Base-by-base conservation (phyloP, 2,329 filamentous ascomycete species). In the Diaporthe aspalathi region DNA sequence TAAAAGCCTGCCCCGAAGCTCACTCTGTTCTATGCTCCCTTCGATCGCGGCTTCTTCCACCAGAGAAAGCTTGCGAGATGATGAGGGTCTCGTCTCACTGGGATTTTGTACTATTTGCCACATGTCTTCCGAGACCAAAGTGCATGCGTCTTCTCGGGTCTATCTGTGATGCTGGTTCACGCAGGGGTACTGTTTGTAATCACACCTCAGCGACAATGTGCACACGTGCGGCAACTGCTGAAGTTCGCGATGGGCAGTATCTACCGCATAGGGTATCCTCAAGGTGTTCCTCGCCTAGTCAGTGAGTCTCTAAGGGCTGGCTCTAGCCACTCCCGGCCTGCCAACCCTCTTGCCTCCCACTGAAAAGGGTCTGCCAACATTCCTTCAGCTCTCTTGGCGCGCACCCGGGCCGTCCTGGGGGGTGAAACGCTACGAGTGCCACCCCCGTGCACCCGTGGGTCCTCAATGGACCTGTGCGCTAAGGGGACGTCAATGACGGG, bases 361-460 rank as follows among this genome's bases (percentile, higher is more conserved):
- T 43, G 38, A 11, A 43, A 43, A 43, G 38, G 22, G 5, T 22
- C 11, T n/a, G n/a, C 49, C 49, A 29, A 27, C 49, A 52, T 2
- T 14, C 54, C 40, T 20, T 57, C 20, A 11, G 27, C 12, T 29
- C 38, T 24, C 57, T 63, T 63, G 57, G 57, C 57, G 9, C 24
- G 17, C 24, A 22, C 14, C 40, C n/a, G 27, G 60, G 43, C 60
- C 60, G 60, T 35, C 45, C 24, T 29, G 43, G 60, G n/a, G 60
- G 43, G 9, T 63, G 60, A 63, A 63, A 63, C 60, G 32, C 60
- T 49, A 63, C 6, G 27, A 49, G 43, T 63, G 43, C 43, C 43
- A 63, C 40, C 40, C 56, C n/a, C n/a, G n/a, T n/a, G n/a, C n/a
- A n/a, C n/a, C n/a, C 57, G 57, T 49, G 57, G 24, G 57, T 63